These are phyloP conservation scores for Pyracantha coccinea DNA, from an alignment of 331 rosid species.

Conservation along the genomic window DNA sequence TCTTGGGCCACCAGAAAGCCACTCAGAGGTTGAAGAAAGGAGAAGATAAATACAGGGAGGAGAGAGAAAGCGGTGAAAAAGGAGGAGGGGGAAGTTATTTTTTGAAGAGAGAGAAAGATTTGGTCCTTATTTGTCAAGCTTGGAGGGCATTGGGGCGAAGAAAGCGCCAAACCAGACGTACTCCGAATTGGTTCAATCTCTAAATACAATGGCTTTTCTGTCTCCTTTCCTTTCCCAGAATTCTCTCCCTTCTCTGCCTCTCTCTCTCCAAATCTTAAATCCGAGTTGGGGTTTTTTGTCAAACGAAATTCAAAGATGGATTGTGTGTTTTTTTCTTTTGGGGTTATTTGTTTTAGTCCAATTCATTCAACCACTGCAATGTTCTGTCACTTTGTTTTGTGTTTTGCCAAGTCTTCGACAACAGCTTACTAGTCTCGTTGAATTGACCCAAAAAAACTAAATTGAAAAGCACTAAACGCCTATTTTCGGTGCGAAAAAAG, in stretches of 20 bases:
- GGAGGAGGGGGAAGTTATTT: background rate
- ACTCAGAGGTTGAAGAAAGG: background rate
- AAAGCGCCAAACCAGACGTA: conserved; percentile 18
- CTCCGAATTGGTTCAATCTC: background rate
- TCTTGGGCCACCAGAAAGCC: conserved; percentile 1
- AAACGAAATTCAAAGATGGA: background rate
- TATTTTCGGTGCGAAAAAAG: no score
- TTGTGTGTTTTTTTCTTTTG: background rate
- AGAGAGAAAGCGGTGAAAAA: background rate
- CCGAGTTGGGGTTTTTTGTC: background rate
- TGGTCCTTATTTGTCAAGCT: background rate
- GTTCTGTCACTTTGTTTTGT: background rate
- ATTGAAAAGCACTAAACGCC: no score
- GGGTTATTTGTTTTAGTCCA: background rate
- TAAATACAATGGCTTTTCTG: no score
- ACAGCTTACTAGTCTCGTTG: no score
- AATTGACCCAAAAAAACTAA: no score
- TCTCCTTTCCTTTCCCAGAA: no score
- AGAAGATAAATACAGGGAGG: conserved; percentile 8
- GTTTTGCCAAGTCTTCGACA: background rate
- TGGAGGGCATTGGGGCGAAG: conserved; percentile 6
- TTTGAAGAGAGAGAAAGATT: background rate
- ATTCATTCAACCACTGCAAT: background rate
- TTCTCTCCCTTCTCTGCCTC: no score
- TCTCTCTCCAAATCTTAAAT: background rate